Evolutionary conservation across 108 stramenopile species (phyloP).

Genomic region (Nitzschia sp.): DNA sequence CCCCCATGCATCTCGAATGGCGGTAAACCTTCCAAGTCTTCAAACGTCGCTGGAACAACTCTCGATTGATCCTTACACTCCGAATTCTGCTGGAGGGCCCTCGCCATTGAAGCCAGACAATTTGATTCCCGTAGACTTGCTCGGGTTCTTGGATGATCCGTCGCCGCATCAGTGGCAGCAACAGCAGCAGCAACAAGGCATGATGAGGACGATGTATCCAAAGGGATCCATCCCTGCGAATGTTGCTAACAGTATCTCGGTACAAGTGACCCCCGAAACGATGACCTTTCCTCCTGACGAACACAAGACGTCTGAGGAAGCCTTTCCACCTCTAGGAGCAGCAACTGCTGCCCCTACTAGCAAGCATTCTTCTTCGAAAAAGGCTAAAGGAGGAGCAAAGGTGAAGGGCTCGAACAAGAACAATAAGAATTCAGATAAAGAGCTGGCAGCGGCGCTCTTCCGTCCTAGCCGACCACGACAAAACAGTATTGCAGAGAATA

Average conservation of each 20-base stretch:
- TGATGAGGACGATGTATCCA: too few relatives aligned
- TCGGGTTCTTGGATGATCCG: slow-evolving; percentile 56
- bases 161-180: slow-evolving; percentile 23
- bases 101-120: slow-evolving; percentile 52
- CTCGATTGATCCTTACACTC: slow-evolving; percentile 23
- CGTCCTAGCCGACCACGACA: slow-evolving; percentile 47
- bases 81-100: slow-evolving; percentile 25
- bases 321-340: slow-evolving; percentile 49
- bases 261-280: neutral
- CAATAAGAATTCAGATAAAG: slow-evolving; percentile 30
- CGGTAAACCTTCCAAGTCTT: slow-evolving; percentile 1
- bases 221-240: neutral
- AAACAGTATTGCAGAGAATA: slow-evolving; percentile 50
- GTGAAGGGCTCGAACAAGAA: slow-evolving; percentile 13
- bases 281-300: neutral
- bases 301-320: slow-evolving; percentile 12
- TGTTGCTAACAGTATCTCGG: neutral
- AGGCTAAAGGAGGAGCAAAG: slow-evolving; percentile 18
- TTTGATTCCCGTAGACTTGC: slow-evolving; percentile 57
- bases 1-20: too few relatives aligned
- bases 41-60: neutral
- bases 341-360: neutral
- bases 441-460: slow-evolving; percentile 49
- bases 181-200: slow-evolving; percentile 1
- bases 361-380: slow-evolving; percentile 10